A percentile compares a stretch with the other conserved stretches of the same genome.
Conservation (phyloP, 768 basidiomycete species). For the Rhodocollybia butyracea region DNA sequence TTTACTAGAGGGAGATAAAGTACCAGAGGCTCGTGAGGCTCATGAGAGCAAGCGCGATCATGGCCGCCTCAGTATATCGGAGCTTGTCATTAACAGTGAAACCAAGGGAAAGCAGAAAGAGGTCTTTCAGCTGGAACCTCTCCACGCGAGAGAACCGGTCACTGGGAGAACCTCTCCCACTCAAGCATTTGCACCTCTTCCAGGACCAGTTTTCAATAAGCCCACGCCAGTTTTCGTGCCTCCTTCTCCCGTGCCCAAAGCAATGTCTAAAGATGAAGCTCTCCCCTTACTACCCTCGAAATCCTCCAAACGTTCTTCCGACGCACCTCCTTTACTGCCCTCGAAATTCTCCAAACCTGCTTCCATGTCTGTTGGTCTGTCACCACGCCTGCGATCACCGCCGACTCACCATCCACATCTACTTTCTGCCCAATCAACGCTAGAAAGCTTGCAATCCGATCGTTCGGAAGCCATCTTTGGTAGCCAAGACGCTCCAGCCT, state of each 20-base stretch:
- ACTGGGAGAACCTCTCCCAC: slow-evolving; percentile 32
- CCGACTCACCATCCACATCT: slow-evolving; percentile 25
- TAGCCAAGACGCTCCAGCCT: slow-evolving; percentile 41
- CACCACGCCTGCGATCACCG: slow-evolving; percentile 27
- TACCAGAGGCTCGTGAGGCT: slow-evolving; percentile 6
- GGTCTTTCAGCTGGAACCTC: slow-evolving; percentile 21
- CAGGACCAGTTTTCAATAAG: slow-evolving; percentile 54
- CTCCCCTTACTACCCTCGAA: slow-evolving; percentile 24
- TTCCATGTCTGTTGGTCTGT: slow-evolving; percentile 44
- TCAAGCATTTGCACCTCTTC: slow-evolving; percentile 42
- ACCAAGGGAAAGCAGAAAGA: slow-evolving; percentile 31
- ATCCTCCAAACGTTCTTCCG: slow-evolving; percentile 37
- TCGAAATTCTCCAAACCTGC: slow-evolving; percentile 40
- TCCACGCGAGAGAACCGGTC: neutral
- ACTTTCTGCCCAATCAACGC: slow-evolving; percentile 48
- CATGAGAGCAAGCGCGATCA: slow-evolving; percentile 5
- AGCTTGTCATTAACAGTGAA: slow-evolving; percentile 46
- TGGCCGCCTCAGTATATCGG: slow-evolving; percentile 55
- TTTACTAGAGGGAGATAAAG: neutral
- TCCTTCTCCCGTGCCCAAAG: slow-evolving; percentile 26
- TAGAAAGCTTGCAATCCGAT: slow-evolving; percentile 51
- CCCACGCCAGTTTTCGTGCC: slow-evolving; percentile 49
- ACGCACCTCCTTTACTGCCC: slow-evolving; percentile 21
- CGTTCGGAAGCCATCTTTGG: slow-evolving; percentile 52
- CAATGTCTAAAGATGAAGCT: slow-evolving; percentile 17